phyloP scores from a whole-genome alignment of 129 eudicot genomes.

The Chrysanthemum seticuspe region DNA sequence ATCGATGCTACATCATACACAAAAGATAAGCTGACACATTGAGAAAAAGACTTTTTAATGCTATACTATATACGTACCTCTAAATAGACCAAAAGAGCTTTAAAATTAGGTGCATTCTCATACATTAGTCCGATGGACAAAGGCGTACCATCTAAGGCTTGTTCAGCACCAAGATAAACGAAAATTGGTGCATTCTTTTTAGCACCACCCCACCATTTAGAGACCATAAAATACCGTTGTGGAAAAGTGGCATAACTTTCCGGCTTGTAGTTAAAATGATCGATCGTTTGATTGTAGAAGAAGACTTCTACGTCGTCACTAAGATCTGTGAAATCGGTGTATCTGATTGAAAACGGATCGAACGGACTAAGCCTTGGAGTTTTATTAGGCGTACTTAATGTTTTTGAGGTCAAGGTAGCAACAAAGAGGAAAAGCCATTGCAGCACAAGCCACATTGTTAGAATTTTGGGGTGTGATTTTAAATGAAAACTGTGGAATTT shows the following conservation, averaged over 20 bases:
- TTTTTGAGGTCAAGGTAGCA: constrained; percentile 16
- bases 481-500: no score
- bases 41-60: background rate
- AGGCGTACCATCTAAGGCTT: background rate
- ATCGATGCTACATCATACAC: constrained; percentile 25
- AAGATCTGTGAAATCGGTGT: background rate
- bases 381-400: constrained; percentile 11
- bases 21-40: background rate
- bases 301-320: constrained; percentile 15
- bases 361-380: constrained; percentile 31
- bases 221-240: constrained; percentile 21
- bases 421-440: constrained; percentile 23
- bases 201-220: constrained; percentile 19
- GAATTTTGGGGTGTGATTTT: background rate
- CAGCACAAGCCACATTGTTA: constrained; percentile 12
- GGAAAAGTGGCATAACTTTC: constrained; percentile 19
- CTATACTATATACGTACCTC: constrained; percentile 17
- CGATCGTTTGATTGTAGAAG: constrained; percentile 51
- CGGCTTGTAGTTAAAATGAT: constrained; percentile 32
- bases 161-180: constrained; percentile 19
- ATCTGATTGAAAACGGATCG: constrained; percentile 1
- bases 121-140: background rate
- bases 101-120: constrained; percentile 18
- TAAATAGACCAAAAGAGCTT: constrained; percentile 31
- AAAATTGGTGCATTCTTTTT: constrained; percentile 18